Base-by-base conservation (phyloP, 2,329 filamentous ascomycete species). In the Cladophialophora chaetospira region DNA sequence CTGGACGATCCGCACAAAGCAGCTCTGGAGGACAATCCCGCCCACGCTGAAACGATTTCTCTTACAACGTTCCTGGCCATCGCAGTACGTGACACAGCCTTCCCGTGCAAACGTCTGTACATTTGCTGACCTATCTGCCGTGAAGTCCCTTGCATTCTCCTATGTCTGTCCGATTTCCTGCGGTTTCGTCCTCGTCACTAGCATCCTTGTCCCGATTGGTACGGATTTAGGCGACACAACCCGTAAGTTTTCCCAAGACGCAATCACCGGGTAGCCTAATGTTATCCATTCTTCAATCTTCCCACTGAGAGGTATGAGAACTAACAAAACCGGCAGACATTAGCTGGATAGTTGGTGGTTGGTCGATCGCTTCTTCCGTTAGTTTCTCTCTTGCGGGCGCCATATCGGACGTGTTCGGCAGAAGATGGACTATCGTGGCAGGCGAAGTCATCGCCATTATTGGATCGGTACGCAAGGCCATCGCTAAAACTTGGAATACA, bases 351-450 rank as follows among this genome's bases (percentile, higher is more conserved):
- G 44, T 52, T 3, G 54, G 58, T 13, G 52, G 49, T 10, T 61
- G 55, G 55, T 44, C 46, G 4, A 51, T 63, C 17, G 58, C 44
- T 1, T 50, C 52, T 29, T 54, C 61, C 3, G 45, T 63, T 3
- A 31, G 28, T 28, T 58, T 72, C 28, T 61, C 68, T 2, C 64
- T 73, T 13, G 67, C 71, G 2, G 72, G 71, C 3, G 66, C 68
- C 6, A 60, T 73, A 9, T 62, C 62, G 17, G 71, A 73, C 48
- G 68, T 74, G 13, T 72, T 74, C 43, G 71, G 72, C n/a, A 64
- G 72, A 8, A 62, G 71, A 52, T 72, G 65, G 47, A 67, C 70
- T 42, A 61, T 72, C 3, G 67, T 50, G 48, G 57, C 60, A 9
- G 68, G 71, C 23, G 59, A 65, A n/a, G n/a, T 63, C 8, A 50